Evolutionary conservation across 805 yeast species (phyloP).

Genomic region (Groenewaldozyma salmanticensis): DNA sequence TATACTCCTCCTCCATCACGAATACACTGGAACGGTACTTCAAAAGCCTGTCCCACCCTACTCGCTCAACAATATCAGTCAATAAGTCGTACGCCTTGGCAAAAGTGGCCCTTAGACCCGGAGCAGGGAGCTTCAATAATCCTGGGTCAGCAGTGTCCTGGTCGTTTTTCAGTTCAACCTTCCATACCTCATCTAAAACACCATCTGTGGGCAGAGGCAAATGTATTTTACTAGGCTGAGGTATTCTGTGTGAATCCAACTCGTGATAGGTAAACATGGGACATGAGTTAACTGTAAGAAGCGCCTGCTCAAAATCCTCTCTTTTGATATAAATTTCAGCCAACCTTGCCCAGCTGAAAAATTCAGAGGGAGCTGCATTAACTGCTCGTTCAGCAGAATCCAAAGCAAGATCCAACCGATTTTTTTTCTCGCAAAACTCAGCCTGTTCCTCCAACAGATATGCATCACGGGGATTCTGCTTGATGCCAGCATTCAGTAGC

Average conservation of each 20-base stretch:
- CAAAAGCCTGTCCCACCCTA: slow-evolving; percentile 80
- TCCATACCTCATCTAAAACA: slow-evolving; percentile 41
- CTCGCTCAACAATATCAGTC: slow-evolving; percentile 51
- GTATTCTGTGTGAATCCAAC: slow-evolving; percentile 37
- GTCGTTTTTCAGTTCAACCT: slow-evolving; percentile 23
- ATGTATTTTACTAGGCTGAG: slow-evolving; percentile 35
- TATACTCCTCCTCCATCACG: slow-evolving; percentile 70
- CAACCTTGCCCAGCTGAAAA: slow-evolving; percentile 59
- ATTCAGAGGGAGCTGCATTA: slow-evolving; percentile 65
- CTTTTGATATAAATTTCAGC: slow-evolving; percentile 49
- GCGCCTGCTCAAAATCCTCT: slow-evolving; percentile 49
- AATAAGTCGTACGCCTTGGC: slow-evolving; percentile 57
- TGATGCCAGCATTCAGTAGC: slow-evolving; percentile 33
- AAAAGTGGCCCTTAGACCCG: slow-evolving; percentile 44
- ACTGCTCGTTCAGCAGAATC: slow-evolving; percentile 52
- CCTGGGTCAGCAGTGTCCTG: slow-evolving; percentile 36
- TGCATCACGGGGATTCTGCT: slow-evolving; percentile 43
- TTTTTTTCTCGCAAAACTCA: slow-evolving; percentile 47
- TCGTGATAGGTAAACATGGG: slow-evolving; percentile 52
- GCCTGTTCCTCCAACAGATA: slow-evolving; percentile 54
- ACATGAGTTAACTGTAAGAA: slow-evolving; percentile 60
- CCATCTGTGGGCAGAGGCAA: slow-evolving; percentile 50
- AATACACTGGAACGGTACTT: slow-evolving; percentile 59
- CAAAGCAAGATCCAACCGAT: slow-evolving; percentile 46
- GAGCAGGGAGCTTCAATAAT: slow-evolving; percentile 42